Percentiles rank a stretch among this genome's conserved stretches.
These are phyloP conservation scores for Podila verticillata DNA, from an alignment of 192 early-diverging fungal genomes.

Conservation along the genomic window DNA sequence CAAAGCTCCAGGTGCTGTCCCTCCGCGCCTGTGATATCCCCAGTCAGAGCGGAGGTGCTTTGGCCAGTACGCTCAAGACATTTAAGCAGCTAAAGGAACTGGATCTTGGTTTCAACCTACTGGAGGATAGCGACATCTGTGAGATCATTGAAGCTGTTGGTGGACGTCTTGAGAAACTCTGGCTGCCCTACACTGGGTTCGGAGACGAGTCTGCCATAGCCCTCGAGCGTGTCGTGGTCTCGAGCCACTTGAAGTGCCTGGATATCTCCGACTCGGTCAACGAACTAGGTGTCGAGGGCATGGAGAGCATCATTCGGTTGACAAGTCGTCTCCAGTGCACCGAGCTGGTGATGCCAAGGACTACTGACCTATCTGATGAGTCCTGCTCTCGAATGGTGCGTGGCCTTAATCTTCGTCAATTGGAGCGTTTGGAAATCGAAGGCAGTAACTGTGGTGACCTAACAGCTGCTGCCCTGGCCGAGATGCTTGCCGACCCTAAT, in stretches of 20 bases:
- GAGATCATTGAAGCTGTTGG: slow-evolving; percentile 25
- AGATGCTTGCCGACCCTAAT: slow-evolving; percentile 2
- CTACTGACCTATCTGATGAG: slow-evolving; percentile 13
- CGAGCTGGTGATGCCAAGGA: slow-evolving; percentile 27
- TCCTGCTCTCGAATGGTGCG: slow-evolving; percentile 6
- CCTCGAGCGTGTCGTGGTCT: slow-evolving; percentile 17
- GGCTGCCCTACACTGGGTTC: slow-evolving; percentile 17
- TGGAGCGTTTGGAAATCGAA: slow-evolving; percentile 21
- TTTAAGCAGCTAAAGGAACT: slow-evolving; percentile 10
- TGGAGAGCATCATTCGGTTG: slow-evolving; percentile 22
- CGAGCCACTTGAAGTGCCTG: slow-evolving; percentile 9
- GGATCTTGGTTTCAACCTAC: slow-evolving; percentile 24
- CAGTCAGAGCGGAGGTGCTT: not conserved
- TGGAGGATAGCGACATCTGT: slow-evolving; percentile 25
- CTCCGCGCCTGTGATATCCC: slow-evolving; percentile 25
- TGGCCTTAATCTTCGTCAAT: not conserved
- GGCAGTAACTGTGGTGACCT: slow-evolving; percentile 30
- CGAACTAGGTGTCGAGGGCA: slow-evolving; percentile 14
- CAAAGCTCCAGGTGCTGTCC: slow-evolving; percentile 7
- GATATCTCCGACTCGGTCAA: slow-evolving; percentile 23
- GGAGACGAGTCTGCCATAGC: slow-evolving; percentile 39
- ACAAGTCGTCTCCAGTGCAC: slow-evolving; percentile 11
- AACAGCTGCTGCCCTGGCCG: slow-evolving; percentile 17
- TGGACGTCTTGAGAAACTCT: slow-evolving; percentile 18
- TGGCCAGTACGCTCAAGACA: slow-evolving; percentile 2